Conservation (phyloP, 2,329 filamentous ascomycete species). For the Cercospora sesami region DNA sequence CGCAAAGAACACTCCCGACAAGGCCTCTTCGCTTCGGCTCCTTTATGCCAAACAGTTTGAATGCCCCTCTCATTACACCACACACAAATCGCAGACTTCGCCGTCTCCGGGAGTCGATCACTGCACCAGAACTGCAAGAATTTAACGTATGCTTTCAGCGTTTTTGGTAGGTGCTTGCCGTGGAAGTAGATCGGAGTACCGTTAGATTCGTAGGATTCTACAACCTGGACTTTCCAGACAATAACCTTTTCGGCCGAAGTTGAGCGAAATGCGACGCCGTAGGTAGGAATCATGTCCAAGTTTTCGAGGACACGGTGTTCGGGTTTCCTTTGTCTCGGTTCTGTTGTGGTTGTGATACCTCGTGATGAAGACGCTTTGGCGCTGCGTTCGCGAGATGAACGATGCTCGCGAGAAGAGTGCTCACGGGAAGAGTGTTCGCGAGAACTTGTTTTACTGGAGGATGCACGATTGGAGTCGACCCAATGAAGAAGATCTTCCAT, state of each 20-base stretch:
- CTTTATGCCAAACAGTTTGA: slow-evolving; percentile 4
- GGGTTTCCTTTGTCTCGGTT: background rate
- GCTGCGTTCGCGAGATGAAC: background rate
- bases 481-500: slow-evolving; percentile 13
- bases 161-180: slow-evolving; percentile 6
- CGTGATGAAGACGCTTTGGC: background rate
- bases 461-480: slow-evolving; percentile 3
- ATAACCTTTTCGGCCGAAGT: background rate
- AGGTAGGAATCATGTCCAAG: slow-evolving; percentile 8
- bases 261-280: slow-evolving; percentile 4
- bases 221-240: slow-evolving; percentile 11
- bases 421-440: background rate
- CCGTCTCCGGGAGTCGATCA: background rate
- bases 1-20: slow-evolving; percentile 9
- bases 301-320: background rate
- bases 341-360: background rate
- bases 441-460: background rate
- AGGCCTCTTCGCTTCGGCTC: background rate
- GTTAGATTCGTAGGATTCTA: background rate
- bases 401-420: background rate
- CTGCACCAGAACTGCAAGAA: slow-evolving; percentile 13
- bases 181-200: slow-evolving; percentile 9
- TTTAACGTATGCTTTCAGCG: slow-evolving; percentile 10
- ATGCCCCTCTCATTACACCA: slow-evolving; percentile 5
- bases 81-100: background rate